These are phyloP conservation scores for Brassica nigra DNA, from an alignment of 345 rosid genomes.

Conservation along the genomic window DNA sequence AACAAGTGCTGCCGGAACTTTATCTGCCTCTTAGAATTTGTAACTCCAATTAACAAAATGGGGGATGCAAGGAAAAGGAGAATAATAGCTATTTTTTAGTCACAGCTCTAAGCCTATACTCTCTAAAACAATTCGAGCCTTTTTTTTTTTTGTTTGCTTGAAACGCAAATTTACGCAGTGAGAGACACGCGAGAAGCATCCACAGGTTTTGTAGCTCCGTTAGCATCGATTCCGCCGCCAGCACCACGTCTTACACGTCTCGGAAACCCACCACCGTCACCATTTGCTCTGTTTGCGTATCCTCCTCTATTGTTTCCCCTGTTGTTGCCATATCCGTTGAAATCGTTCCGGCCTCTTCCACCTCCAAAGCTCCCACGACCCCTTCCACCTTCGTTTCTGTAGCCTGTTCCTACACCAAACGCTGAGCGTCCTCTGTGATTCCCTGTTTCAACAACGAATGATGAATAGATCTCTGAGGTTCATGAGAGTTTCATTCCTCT, in stretches of 20 bases:
- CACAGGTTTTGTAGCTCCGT: slow-evolving; percentile 30
- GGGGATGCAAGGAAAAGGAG: slow-evolving; percentile 1
- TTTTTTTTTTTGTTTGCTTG: background rate
- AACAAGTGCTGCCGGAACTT: slow-evolving; percentile 10
- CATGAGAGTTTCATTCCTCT: slow-evolving; percentile 2
- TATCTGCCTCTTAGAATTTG: slow-evolving; percentile 7
- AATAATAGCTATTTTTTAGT: background rate
- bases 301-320: slow-evolving; percentile 65
- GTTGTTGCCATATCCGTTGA: slow-evolving; percentile 67
- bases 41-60: slow-evolving; percentile 31
- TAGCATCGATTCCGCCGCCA: slow-evolving; percentile 34
- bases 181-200: slow-evolving; percentile 34
- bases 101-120: slow-evolving; percentile 30
- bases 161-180: slow-evolving; percentile 36
- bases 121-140: slow-evolving; percentile 17
- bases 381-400: slow-evolving; percentile 72
- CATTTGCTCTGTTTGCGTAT: slow-evolving; percentile 64
- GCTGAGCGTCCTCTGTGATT: slow-evolving; percentile 63
- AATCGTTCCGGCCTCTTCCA: slow-evolving; percentile 57
- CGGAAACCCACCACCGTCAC: slow-evolving; percentile 40
- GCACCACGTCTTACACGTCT: slow-evolving; percentile 36
- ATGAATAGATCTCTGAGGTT: background rate
- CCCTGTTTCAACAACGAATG: slow-evolving; percentile 48
- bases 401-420: slow-evolving; percentile 52
- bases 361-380: slow-evolving; percentile 77